Percentiles rank a stretch among this genome's conserved stretches.
These are phyloP conservation scores for Quercus parvula DNA, from an alignment of 306 rosid genomes.

Conservation along the genomic window DNA sequence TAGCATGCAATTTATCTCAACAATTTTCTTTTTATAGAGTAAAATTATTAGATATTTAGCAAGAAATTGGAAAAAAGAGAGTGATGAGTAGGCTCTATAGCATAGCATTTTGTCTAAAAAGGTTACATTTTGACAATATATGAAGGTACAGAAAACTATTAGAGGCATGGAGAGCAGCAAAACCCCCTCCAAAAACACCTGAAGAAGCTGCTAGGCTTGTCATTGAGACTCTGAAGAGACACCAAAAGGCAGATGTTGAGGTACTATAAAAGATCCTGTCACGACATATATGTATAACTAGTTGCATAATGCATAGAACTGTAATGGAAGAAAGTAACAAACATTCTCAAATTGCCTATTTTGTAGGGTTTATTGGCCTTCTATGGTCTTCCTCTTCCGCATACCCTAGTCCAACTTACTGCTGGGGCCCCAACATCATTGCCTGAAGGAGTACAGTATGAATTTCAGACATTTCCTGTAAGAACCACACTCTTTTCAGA, in stretches of 20 bases:
- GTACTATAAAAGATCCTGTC: conserved; percentile 28
- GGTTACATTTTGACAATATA: background rate
- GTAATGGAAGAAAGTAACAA: too few relatives aligned
- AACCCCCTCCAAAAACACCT: conserved; percentile 74
- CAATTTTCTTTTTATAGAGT: background rate
- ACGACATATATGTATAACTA: background rate
- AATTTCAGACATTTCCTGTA: conserved; percentile 71
- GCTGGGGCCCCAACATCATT: background rate
- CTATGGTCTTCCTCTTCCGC: too few relatives aligned
- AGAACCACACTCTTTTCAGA: background rate
- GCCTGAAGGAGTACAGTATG: conserved; percentile 59
- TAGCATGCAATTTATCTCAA: background rate
- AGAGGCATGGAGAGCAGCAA: conserved; percentile 70
- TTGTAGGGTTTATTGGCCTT: too few relatives aligned
- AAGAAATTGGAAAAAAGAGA: background rate
- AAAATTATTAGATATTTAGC: background rate
- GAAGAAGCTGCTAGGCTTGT: conserved; percentile 80
- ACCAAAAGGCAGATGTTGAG: conserved; percentile 81
- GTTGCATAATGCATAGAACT: background rate
- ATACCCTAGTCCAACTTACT: too few relatives aligned
- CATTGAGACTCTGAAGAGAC: conserved; percentile 59
- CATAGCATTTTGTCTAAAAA: background rate
- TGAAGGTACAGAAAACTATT: conserved; percentile 86
- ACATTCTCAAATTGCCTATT: too few relatives aligned
- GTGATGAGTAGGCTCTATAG: background rate